phyloP scores from a whole-genome alignment of 768 basidiomycete genomes.

The Cubamyces lactineus region DNA sequence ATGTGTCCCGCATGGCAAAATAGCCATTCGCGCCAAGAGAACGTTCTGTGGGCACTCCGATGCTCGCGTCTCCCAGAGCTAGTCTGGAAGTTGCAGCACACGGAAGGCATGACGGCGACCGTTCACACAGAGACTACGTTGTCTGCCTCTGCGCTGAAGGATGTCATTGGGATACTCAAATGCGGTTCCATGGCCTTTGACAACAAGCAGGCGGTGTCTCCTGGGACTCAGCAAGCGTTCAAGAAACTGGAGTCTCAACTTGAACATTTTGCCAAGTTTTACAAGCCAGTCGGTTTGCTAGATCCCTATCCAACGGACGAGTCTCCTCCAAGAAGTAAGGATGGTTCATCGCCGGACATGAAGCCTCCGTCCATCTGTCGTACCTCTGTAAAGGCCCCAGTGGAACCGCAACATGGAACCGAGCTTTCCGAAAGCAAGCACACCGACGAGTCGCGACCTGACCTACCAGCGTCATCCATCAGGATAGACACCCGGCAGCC shows the following conservation, averaged over 20 bases:
- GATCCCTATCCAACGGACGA: neutral
- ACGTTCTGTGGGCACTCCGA: conserved; percentile 8
- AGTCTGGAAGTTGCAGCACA: neutral
- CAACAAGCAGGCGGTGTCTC: neutral
- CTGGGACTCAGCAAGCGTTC: neutral
- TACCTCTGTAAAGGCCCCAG: no score
- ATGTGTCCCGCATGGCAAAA: neutral
- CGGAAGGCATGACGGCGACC: neutral
- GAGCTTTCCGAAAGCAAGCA: no score
- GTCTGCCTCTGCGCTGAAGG: neutral
- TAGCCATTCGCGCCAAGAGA: neutral
- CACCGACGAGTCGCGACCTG: no score
- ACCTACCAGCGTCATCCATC: neutral
- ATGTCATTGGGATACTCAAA: neutral
- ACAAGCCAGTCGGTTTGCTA: neutral
- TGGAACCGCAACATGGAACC: no score
- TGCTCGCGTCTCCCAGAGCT: conserved; percentile 9
- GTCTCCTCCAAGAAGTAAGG: neutral
- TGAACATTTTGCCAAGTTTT: neutral
- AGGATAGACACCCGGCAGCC: neutral
- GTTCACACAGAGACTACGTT: neutral
- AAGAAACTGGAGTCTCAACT: neutral
- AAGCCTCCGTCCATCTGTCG: no score
- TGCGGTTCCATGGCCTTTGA: neutral
- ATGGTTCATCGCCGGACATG: no score